phyloP scores from a whole-genome alignment of 371 early-diverging fungal genomes.

The Mucor mucedo region DNA sequence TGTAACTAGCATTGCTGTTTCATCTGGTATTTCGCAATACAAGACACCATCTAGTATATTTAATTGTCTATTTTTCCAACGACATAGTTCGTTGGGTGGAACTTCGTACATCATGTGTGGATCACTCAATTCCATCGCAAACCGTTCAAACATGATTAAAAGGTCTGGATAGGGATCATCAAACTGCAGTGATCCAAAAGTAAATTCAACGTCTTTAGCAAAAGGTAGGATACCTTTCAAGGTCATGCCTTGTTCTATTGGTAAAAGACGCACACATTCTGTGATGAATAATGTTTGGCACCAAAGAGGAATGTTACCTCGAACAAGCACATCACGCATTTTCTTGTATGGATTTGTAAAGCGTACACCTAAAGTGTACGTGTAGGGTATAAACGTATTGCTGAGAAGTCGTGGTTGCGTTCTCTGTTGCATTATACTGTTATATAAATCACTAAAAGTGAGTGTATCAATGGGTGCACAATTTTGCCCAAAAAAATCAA shows the following conservation, averaged over 20 bases:
- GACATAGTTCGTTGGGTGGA: not conserved
- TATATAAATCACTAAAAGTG: constrained; percentile 11
- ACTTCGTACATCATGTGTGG: constrained; percentile 21
- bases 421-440: constrained; percentile 15
- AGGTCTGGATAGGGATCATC: constrained; percentile 29
- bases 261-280: constrained; percentile 35
- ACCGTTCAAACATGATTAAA: constrained; percentile 33
- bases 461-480: constrained; percentile 22
- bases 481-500: not conserved
- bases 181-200: constrained; percentile 22
- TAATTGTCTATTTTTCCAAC: constrained; percentile 18
- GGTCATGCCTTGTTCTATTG: constrained; percentile 27
- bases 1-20: constrained; percentile 29
- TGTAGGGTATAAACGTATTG: constrained; percentile 32
- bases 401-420: not conserved
- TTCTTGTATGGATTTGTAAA: constrained; percentile 39
- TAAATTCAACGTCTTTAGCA: constrained; percentile 42
- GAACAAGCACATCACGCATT: constrained; percentile 38
- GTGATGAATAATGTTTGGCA: constrained; percentile 42
- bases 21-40: constrained; percentile 41
- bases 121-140: constrained; percentile 43
- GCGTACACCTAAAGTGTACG: constrained; percentile 52
- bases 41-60: constrained; percentile 29
- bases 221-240: constrained; percentile 41
- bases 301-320: constrained; percentile 46